Evolutionary conservation across 2,329 filamentous ascomycete genomes (phyloP), one percentile per base, ranked within the genome.

Genomic region (Graphiopsis chlorocephala): DNA sequence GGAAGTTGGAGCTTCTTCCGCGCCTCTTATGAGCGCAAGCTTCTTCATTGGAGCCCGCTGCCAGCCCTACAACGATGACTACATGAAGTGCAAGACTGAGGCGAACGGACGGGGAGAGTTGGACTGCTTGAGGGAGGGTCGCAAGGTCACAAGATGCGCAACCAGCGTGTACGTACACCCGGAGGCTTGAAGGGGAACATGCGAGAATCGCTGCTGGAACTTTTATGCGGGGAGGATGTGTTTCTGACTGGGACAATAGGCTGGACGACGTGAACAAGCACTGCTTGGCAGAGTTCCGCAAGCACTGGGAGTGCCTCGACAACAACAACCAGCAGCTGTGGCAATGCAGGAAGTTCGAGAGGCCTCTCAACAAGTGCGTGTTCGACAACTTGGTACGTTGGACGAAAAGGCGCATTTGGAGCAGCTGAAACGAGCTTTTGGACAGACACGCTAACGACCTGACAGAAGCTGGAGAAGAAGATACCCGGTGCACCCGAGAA

Each of bases 31-130:
- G 66, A 96, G 92, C 70, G 95, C 95, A 33, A 88, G 92, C 61
- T 99, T 91, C 86, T 99, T 98, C 80, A 99, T 99, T 77, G 95
- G 95, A 69, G 93, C 93, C 71, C 90, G 94, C 76, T 99, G 95
- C 88, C 90, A 87, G 78, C 84, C 91, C 65, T 99, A 93, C 85
- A 98, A 98, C 81, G 95, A 99, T 84, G 95, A 99, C 82, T 99
- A 90, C 83, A 99, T 99, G 94, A 91, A 96, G 84, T 99, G 95
- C 90, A 99, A 99, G 89, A 91, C 87, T 72, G 93, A 97, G 82
- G 89, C 92, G 74, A 90, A 91, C 68, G 95, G 95, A 74, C 88
- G 87, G 80, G 95, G 93, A 78, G 95, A 99, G 84, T 80, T 96
- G 69, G 92, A 97, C 72, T 99, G 95, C 82, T 82, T 99, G 86